phyloP scores from a whole-genome alignment of 129 eudicot genomes.

The Heracleum sosnowskyi region DNA sequence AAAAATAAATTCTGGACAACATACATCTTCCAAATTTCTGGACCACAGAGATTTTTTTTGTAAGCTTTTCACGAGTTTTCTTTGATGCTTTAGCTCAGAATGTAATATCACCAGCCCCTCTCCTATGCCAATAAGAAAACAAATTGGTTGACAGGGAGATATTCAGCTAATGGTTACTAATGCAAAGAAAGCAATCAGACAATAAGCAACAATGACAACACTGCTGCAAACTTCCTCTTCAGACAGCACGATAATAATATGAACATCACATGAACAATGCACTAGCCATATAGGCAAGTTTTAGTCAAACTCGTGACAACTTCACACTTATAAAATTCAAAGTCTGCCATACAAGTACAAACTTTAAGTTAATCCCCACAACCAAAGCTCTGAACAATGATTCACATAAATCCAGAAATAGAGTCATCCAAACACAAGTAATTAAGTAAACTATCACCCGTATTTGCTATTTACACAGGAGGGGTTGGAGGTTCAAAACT shows the following conservation, averaged over 20 bases:
- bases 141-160: conserved; percentile 11
- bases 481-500: background rate
- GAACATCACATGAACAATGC: background rate
- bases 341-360: background rate
- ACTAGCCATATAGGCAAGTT: background rate
- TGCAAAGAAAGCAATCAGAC: background rate
- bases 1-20: background rate
- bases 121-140: conserved; percentile 30
- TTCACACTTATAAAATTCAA: background rate
- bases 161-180: conserved; percentile 10
- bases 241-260: background rate
- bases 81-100: conserved; percentile 79
- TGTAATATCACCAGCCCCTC: conserved; percentile 70
- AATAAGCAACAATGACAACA: background rate
- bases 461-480: background rate
- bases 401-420: background rate
- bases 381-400: background rate
- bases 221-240: background rate
- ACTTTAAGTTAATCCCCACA: background rate
- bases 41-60: conserved; percentile 98
- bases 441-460: background rate
- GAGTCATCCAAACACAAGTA: background rate
- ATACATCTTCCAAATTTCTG: conserved; percentile 78
- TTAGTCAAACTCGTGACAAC: background rate
- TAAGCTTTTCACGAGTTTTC: conserved; percentile 66